Evolutionary conservation across 345 rosid genomes (phyloP).

Genomic region (Corymbia maculata): DNA sequence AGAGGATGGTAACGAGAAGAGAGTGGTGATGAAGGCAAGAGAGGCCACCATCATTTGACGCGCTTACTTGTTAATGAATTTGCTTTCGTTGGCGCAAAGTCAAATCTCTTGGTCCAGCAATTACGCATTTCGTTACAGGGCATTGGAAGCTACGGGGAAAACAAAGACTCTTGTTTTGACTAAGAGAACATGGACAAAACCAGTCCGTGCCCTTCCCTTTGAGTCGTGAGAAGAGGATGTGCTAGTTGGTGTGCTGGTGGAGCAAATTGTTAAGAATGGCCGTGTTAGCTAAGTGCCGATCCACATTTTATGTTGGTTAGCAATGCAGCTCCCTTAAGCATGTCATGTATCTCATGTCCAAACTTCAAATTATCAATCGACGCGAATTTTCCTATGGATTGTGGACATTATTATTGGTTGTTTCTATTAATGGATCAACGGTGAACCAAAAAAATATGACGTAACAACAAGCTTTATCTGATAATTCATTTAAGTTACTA

Average conservation of each 20-base stretch:
- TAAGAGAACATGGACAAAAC: background rate
- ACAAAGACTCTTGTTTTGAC: background rate
- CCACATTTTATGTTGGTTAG: background rate
- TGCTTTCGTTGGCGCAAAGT: background rate
- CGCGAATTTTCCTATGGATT: background rate
- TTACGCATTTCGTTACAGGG: background rate
- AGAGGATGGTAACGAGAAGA: too few relatives aligned
- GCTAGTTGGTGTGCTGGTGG: background rate
- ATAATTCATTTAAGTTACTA: too few relatives aligned
- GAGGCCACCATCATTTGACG: too few relatives aligned
- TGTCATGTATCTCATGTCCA: background rate
- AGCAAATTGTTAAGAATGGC: background rate
- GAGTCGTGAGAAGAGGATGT: background rate
- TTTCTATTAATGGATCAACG: background rate
- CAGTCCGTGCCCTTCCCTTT: background rate
- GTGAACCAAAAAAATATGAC: background rate
- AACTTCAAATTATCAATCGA: background rate
- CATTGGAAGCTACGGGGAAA: background rate
- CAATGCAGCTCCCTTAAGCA: background rate
- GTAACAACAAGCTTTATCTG: background rate
- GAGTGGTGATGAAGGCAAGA: too few relatives aligned
- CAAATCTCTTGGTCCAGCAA: background rate
- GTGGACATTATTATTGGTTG: background rate
- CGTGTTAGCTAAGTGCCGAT: background rate
- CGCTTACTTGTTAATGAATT: background rate